Conservation (phyloP, 2,329 filamentous ascomycete genomes). For the Trichophyton simii region DNA sequence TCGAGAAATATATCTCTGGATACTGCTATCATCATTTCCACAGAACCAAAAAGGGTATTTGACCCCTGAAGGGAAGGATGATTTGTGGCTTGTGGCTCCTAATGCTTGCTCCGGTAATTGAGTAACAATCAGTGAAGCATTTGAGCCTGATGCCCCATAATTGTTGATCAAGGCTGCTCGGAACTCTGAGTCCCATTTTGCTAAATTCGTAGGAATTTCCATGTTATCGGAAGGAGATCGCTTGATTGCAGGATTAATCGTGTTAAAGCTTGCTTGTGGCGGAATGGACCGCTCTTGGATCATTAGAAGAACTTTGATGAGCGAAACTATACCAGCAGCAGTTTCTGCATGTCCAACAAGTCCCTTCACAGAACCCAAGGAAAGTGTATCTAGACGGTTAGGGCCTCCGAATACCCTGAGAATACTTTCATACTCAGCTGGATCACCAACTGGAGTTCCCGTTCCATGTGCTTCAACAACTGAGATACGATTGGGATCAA, state of each 20-base stretch:
- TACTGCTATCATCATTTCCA: slow-evolving; percentile 3
- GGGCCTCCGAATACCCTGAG: slow-evolving; percentile 15
- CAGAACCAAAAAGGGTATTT: slow-evolving; percentile 3
- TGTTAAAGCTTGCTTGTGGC: slow-evolving; percentile 18
- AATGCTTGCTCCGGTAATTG: background rate
- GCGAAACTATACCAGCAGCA: slow-evolving; percentile 21
- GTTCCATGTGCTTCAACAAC: slow-evolving; percentile 26
- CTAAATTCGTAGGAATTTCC: background rate
- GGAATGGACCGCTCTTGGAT: slow-evolving; percentile 19
- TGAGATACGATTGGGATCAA: slow-evolving; percentile 3
- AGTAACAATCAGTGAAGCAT: slow-evolving; percentile 18
- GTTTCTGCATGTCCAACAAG: slow-evolving; percentile 25
- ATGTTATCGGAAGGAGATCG: background rate
- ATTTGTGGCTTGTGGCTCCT: background rate
- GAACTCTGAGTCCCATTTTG: background rate
- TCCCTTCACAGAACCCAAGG: slow-evolving; percentile 24
- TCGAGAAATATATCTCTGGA: background rate
- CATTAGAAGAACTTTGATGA: slow-evolving; percentile 24
- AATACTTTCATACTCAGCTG: slow-evolving; percentile 20
- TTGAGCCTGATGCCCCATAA: slow-evolving; percentile 19
- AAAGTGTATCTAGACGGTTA: slow-evolving; percentile 9
- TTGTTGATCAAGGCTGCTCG: slow-evolving; percentile 16
- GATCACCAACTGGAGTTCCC: slow-evolving; percentile 23
- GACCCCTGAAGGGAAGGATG: background rate
- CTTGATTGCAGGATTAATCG: slow-evolving; percentile 12